Conservation (phyloP, 169 alveolate species). For the Cryptosporidium sp. region DNA sequence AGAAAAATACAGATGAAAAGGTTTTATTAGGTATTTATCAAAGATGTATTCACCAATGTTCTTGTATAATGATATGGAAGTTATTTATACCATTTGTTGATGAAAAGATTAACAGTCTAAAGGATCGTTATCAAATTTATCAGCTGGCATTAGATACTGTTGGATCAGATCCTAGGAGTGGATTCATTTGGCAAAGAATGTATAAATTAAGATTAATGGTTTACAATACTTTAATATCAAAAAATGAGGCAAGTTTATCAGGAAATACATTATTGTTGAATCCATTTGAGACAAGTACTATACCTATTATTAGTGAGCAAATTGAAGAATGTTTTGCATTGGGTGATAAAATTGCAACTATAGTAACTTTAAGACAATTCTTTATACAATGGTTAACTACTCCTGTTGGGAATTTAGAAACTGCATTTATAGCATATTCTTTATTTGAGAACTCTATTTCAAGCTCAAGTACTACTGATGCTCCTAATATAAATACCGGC, state of each 20-base stretch:
- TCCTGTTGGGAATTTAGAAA: slow-evolving; percentile 69
- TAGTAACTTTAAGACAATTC: slow-evolving; percentile 57
- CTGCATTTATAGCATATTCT: slow-evolving; percentile 74
- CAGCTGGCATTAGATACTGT: slow-evolving; percentile 62
- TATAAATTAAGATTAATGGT: slow-evolving; percentile 56
- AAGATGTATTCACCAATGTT: slow-evolving; percentile 61
- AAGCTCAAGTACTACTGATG: slow-evolving; percentile 21
- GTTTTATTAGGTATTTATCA: slow-evolving; percentile 39
- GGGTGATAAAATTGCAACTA: slow-evolving; percentile 62
- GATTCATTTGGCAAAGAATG: slow-evolving; percentile 72
- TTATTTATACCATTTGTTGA: slow-evolving; percentile 57
- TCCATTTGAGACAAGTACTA: slow-evolving; percentile 73
- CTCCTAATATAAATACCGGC: background rate
- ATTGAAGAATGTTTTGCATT: slow-evolving; percentile 47
- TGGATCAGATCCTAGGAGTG: slow-evolving; percentile 72
- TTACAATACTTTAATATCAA: slow-evolving; percentile 60
- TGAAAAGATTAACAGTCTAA: slow-evolving; percentile 23
- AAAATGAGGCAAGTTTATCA: slow-evolving; percentile 25
- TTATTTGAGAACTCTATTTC: slow-evolving; percentile 65
- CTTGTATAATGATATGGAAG: slow-evolving; percentile 73
- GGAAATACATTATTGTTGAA: slow-evolving; percentile 56
- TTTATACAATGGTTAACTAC: slow-evolving; percentile 72
- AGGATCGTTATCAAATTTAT: slow-evolving; percentile 45
- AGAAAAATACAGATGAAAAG: slow-evolving; percentile 11
- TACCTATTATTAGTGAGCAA: slow-evolving; percentile 37